Conservation (phyloP, 2,329 filamentous ascomycete genomes). For the Phyllosticta paracitricarpa region DNA sequence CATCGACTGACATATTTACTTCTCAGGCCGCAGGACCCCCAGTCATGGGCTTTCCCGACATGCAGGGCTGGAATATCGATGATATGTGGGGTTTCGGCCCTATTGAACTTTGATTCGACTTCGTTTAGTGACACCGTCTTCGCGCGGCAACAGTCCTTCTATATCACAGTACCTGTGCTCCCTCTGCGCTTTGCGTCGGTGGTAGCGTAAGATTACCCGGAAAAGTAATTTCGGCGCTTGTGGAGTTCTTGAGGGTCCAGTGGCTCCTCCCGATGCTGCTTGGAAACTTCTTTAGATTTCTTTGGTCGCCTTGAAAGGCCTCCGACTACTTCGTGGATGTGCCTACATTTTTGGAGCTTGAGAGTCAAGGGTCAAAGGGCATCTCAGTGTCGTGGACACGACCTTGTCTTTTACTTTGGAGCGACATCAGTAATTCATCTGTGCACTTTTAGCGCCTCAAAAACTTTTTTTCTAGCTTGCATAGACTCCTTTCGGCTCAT, state of each 20-base stretch:
- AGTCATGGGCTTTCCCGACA: constrained; percentile 6
- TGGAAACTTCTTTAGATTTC: not conserved
- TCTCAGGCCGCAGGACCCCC: not conserved
- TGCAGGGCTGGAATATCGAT: constrained; percentile 6
- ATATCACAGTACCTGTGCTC: not conserved
- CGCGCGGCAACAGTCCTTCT: not conserved
- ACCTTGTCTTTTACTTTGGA: too few species aligned
- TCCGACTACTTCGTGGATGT: too few species aligned
- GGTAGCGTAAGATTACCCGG: too few species aligned
- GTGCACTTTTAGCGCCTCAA: too few species aligned
- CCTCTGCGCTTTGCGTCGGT: too few species aligned
- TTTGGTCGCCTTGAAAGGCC: too few species aligned
- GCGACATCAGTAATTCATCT: too few species aligned
- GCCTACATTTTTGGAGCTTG: too few species aligned
- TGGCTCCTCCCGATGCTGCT: not conserved
- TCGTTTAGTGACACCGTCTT: not conserved
- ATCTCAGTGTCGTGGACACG: too few species aligned
- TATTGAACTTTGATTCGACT: not conserved
- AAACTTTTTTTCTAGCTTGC: too few species aligned
- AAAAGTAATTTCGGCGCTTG: not conserved
- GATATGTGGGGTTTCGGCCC: constrained; percentile 8
- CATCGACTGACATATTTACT: not conserved
- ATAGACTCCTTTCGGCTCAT: too few species aligned
- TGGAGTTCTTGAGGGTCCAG: not conserved
- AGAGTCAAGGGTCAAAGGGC: too few species aligned